Percentiles rank a stretch among this genome's conserved stretches.
Evolutionary conservation across 176 grass and related monocot genomes (phyloP).

Genomic region (Oryza rufipogon): DNA sequence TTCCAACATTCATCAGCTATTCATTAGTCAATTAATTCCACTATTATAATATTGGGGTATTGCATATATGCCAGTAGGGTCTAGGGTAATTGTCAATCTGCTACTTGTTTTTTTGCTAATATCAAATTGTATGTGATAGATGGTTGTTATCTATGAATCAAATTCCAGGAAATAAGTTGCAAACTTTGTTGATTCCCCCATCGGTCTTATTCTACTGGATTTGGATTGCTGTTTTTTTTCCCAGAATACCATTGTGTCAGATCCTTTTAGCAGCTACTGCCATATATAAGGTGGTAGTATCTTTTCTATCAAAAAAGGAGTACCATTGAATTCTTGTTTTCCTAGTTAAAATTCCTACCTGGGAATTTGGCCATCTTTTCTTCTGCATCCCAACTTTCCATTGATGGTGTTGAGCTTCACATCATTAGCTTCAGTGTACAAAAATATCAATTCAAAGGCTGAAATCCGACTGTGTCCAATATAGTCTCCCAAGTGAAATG

Average conservation of each 20-base stretch:
- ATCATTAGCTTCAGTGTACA: background rate
- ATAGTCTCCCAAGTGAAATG: slow-evolving; percentile 1
- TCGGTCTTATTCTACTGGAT: background rate
- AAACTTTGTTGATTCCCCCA: background rate
- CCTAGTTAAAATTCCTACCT: background rate
- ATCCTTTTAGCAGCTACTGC: background rate
- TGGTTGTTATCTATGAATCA: background rate
- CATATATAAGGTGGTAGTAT: background rate
- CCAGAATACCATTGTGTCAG: background rate
- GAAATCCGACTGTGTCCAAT: background rate
- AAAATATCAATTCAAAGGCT: background rate
- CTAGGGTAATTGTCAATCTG: background rate
- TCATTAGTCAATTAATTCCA: slow-evolving; percentile 35
- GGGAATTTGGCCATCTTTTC: background rate
- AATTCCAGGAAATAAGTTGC: background rate
- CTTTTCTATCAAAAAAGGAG: too few species aligned
- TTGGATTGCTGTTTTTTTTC: too few species aligned
- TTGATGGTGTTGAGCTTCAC: background rate
- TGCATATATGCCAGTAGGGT: background rate
- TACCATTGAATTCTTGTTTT: background rate
- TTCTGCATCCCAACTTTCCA: too few species aligned
- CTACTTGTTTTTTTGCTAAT: background rate
- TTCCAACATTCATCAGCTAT: slow-evolving; percentile 10
- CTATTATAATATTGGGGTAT: background rate
- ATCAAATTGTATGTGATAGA: background rate